phyloP scores from a whole-genome alignment of 1,139 yeast genomes.

The Pneumocystis oryctolagi region DNA sequence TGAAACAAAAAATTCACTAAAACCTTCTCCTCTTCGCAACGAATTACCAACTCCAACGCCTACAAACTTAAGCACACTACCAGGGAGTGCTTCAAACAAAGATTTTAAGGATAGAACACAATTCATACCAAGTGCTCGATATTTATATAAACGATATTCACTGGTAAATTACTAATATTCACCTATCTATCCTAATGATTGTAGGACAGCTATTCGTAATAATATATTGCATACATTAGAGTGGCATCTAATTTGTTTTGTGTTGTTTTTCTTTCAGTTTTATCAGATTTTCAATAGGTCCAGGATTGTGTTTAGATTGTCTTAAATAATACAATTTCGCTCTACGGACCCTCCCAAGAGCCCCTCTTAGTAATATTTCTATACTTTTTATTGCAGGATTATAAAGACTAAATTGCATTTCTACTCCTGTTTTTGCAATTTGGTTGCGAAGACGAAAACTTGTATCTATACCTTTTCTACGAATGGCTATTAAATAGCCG shows the following conservation, averaged over 20 bases:
- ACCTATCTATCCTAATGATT: neutral
- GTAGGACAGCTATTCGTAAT: neutral
- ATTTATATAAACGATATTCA: neutral
- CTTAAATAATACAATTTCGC: conserved; percentile 24
- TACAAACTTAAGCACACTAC: neutral
- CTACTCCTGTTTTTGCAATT: conserved; percentile 18
- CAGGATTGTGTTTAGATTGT: conserved; percentile 7
- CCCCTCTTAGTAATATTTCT: conserved; percentile 14
- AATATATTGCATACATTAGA: neutral
- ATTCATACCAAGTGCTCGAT: neutral
- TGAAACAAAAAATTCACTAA: neutral
- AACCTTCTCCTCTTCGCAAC: neutral
- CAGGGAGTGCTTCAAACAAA: neutral
- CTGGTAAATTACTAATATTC: neutral
- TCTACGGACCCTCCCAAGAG: conserved; percentile 16
- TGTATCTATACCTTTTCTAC: conserved; percentile 18
- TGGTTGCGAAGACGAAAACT: conserved; percentile 16
- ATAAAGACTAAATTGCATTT: conserved; percentile 16
- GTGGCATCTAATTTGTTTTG: neutral
- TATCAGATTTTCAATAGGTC: conserved; percentile 9
- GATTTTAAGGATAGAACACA: neutral
- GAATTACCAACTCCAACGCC: neutral
- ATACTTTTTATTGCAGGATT: conserved; percentile 16
- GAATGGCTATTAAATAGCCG: conserved; percentile 17
- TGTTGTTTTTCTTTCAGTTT: neutral